Base-by-base conservation (phyloP, 495 filamentous ascomycete genomes). In the Parmelia sp. region DNA sequence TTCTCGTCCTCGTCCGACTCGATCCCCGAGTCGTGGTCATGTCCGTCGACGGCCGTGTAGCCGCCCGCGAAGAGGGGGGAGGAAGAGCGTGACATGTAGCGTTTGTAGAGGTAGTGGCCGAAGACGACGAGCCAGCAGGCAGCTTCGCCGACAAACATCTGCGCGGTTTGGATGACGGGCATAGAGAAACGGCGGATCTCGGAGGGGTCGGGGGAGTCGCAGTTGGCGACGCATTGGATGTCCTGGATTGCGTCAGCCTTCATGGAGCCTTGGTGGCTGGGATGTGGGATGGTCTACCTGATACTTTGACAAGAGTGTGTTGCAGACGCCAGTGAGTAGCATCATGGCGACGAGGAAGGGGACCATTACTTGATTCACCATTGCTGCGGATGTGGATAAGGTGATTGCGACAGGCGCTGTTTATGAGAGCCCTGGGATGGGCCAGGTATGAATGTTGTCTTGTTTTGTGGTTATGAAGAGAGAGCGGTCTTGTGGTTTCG, bases 271-370 rank as follows among this genome's bases (percentile, higher is more conserved):
- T 53, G 31, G 47, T 51, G 31, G 27, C 31, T n/a, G 37, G 55
- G 56, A 21, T 56, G 45, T 21, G 3, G 35, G 36, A 61, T 58
- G 33, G 11, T 35, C 37, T 72, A 91, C 91, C 77, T 98, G 94
- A 69, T 92, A 96, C 69, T 98, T 98, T 68, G 94, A 96, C 70
- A 98, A 80, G 62, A 98, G 85, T 4, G 94, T 98, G 72, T 98
- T 98, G 81, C 91, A 96, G 57, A 97, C 92, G 47, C 94, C 94
- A 36, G 88, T 90, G 71, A 86, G 71, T 71, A 97, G 80, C 92
- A 97, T 96, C 90, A 96, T 94, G 65, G 81, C 86, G 71, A 97
- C 89, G 66, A 96, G 80, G 68, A 96, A 83, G 9, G 90, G 91
- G 68, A 96, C 84, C 37, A 88, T 67, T 12, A 86, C 84, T 70